Conservation (phyloP, 176 grass and related monocot genomes). For the Pontederia crassipes region DNA sequence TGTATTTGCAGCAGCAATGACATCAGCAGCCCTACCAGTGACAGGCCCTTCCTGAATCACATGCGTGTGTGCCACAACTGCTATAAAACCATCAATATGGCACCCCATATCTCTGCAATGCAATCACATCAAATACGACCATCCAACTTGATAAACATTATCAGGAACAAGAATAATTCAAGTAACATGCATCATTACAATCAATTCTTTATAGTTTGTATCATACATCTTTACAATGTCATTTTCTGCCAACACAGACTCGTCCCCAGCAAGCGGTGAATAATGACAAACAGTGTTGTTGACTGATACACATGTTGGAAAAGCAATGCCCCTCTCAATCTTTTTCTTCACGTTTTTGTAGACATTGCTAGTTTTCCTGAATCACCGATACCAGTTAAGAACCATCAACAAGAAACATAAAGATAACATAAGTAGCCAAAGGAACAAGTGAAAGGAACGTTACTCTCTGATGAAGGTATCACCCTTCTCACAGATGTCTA, state of each 20-base stretch:
- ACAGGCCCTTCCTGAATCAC: constrained; percentile 56
- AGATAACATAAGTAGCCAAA: background rate
- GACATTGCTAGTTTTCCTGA: constrained; percentile 78
- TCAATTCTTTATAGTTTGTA: background rate
- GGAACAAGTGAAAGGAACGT: background rate
- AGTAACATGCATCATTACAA: background rate
- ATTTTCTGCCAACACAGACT: constrained; percentile 65
- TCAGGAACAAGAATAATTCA: no score
- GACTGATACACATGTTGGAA: constrained; percentile 86
- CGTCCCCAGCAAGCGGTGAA: constrained; percentile 78
- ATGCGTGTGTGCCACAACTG: constrained; percentile 90
- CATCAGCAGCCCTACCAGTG: constrained; percentile 75
- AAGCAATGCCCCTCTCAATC: constrained; percentile 93
- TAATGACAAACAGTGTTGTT: constrained; percentile 92
- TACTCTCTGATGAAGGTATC: constrained; percentile 92
- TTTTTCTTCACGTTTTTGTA: constrained; percentile 97
- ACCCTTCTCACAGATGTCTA: constrained; percentile 89
- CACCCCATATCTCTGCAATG: constrained; percentile 86
- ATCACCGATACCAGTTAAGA: background rate
- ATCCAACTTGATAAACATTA: no score
- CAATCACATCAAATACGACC: background rate
- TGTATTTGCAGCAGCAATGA: constrained; percentile 84
- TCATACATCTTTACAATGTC: constrained; percentile 98
- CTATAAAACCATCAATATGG: constrained; percentile 99
- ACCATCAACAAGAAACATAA: constrained; percentile 16